Percentiles rank a stretch among this genome's conserved stretches.
These are phyloP conservation scores for Mycena chlorophos DNA, from an alignment of 768 basidiomycete genomes.

Conservation along the genomic window DNA sequence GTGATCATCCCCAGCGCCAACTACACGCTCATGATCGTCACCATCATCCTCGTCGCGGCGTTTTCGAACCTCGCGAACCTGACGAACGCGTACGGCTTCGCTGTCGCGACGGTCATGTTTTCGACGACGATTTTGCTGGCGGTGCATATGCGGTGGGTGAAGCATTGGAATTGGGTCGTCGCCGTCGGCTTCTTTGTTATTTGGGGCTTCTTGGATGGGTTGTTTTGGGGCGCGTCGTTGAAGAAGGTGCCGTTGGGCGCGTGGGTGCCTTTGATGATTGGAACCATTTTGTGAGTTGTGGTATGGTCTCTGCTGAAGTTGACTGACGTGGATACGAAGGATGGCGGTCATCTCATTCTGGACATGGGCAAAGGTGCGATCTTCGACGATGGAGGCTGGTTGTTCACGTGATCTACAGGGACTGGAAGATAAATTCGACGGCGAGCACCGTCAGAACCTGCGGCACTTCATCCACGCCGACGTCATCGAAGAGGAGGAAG, in stretches of 20 bases:
- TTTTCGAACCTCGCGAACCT: constrained; percentile 56
- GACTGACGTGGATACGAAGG: constrained; percentile 26
- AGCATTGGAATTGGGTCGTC: constrained; percentile 45
- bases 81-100: constrained; percentile 64
- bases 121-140: constrained; percentile 57
- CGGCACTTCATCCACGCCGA: constrained; percentile 50
- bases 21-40: constrained; percentile 55
- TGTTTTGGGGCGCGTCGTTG: constrained; percentile 67
- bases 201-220: constrained; percentile 67
- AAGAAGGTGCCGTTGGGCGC: constrained; percentile 65
- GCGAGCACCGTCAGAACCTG: constrained; percentile 52
- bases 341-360: constrained; percentile 56
- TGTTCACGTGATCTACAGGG: constrained; percentile 26
- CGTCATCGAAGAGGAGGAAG: constrained; percentile 15
- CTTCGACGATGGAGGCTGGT: background rate
- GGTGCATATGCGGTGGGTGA: constrained; percentile 59
- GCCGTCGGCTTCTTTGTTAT: constrained; percentile 48
- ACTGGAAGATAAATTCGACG: constrained; percentile 64
- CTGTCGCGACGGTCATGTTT: constrained; percentile 67
- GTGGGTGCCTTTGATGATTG: constrained; percentile 67
- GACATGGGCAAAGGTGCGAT: constrained; percentile 63
- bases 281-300: constrained; percentile 44
- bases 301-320: background rate
- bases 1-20: constrained; percentile 65
- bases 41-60: constrained; percentile 54